Percentiles rank a stretch among this genome's conserved stretches.
These are phyloP conservation scores for Acanthamoeba royreba DNA, from an alignment of 208 protist genomes.

Conservation along the genomic window DNA sequence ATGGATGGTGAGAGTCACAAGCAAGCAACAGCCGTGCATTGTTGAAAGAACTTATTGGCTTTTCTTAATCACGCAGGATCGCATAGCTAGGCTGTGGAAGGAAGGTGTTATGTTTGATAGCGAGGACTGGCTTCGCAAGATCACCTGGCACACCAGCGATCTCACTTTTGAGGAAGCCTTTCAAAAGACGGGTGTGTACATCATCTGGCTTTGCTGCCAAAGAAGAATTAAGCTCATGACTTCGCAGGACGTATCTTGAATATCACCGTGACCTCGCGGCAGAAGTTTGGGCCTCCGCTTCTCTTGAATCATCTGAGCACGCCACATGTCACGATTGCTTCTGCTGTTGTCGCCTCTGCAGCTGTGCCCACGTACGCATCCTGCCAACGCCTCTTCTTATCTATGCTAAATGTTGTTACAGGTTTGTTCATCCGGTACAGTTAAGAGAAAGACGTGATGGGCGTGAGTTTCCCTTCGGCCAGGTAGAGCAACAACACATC, in stretches of 20 bases:
- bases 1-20: background rate
- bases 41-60: background rate
- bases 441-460: background rate
- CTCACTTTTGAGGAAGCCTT: slow-evolving; percentile 28
- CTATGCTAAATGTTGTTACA: background rate
- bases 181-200: slow-evolving; percentile 15
- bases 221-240: no score
- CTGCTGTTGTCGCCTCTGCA: background rate
- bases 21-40: background rate
- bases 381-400: background rate
- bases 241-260: background rate
- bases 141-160: slow-evolving; percentile 35
- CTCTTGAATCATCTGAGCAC: background rate
- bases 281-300: background rate
- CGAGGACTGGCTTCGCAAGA: slow-evolving; percentile 21
- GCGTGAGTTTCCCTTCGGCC: background rate
- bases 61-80: background rate
- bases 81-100: background rate
- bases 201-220: no score
- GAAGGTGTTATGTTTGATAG: slow-evolving; percentile 27
- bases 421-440: background rate
- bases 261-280: background rate
- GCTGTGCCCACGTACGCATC: background rate
- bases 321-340: background rate
- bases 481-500: background rate